Evolutionary conservation across 2,329 filamentous ascomycete genomes (phyloP).

Genomic region (Aureobasidium sp.): DNA sequence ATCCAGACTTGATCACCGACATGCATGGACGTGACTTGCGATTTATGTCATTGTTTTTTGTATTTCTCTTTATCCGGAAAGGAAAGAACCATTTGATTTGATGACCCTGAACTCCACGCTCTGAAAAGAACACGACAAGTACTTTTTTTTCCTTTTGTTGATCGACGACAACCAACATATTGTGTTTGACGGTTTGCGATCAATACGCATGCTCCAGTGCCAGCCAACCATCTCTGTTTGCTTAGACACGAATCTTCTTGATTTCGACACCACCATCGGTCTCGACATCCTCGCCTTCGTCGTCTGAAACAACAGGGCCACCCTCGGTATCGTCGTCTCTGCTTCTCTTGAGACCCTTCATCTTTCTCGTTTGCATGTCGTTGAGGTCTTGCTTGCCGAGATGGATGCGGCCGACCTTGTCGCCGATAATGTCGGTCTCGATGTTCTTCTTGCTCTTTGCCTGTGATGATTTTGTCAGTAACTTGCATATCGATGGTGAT

Average conservation of each 20-base stretch:
- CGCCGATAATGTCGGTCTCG: slow-evolving; percentile 79
- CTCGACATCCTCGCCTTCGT: slow-evolving; percentile 16
- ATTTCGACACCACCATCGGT: slow-evolving; percentile 15
- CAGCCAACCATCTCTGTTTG: neutral
- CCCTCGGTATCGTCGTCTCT: slow-evolving; percentile 53
- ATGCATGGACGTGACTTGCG: neutral
- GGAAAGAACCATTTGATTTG: neutral
- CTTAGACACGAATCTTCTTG: slow-evolving; percentile 17
- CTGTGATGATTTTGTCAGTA: slow-evolving; percentile 21
- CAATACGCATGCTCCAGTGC: neutral
- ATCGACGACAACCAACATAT: neutral
- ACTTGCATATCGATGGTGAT: neutral
- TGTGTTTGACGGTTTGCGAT: neutral
- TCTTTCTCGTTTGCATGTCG: slow-evolving; percentile 90
- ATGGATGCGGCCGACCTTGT: slow-evolving; percentile 93
- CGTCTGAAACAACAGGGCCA: slow-evolving; percentile 31
- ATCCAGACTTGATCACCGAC: neutral
- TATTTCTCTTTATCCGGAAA: neutral
- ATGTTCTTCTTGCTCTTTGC: slow-evolving; percentile 89
- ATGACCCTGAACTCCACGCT: slow-evolving; percentile 17
- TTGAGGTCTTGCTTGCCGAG: slow-evolving; percentile 81
- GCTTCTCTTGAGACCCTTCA: slow-evolving; percentile 93
- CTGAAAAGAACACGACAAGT: neutral
- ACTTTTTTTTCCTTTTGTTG: neutral
- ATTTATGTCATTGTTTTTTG: neutral